Base-by-base conservation (phyloP, 495 filamentous ascomycete species). In the Tuber calosporum region DNA sequence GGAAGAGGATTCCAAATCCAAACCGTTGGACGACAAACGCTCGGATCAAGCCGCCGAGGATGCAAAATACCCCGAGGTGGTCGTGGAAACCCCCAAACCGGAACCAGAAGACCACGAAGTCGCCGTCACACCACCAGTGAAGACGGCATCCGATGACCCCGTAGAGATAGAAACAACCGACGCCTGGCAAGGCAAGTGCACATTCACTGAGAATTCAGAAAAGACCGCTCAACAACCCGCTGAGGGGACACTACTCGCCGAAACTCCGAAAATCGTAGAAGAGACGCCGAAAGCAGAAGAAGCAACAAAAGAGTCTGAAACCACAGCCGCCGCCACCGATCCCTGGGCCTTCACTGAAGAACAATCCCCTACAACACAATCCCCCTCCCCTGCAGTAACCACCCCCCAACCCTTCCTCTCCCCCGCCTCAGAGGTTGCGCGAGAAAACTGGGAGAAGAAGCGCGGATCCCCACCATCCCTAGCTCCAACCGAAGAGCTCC, bases 401-500 rank as follows among this genome's bases (percentile, higher is more conserved):
- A 17, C 30, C 53, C n/a, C 26, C 26, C 26, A 62, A 34, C 26
- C 53, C 11, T 34, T 17, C 26, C 41, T 73, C 19, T 77, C 70
- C 17, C 70, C 70, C 19, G 76, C 70, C n/a, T 74, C 69, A 34
- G 34, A 26, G 1, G 66, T 76, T 4, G 75, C 70, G 41, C 69
- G 70, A 42, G 75, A 72, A 42, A 67, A 39, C 26, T 69, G 72
- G 74, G 74, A 75, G 53, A 66, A 30, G 37, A 69, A 20, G 22
- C 68, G 41, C 9, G 30, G 34, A 7, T 62, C 53, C 26, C 53
- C 30, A 15, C 26, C 26, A 17, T 26, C 53, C 13, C 30, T 5
- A 62, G 15, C 53, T 15, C 30, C 53, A 62, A 15, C 53, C 26
- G 53, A 62, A 62, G 53, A 34, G 4, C 53, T 62, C 53, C 53